A percentile compares a stretch with the other conserved stretches of the same genome.
These are phyloP conservation scores for Hypoxylon intermedium DNA, from an alignment of 495 filamentous ascomycete species.

Conservation along the genomic window DNA sequence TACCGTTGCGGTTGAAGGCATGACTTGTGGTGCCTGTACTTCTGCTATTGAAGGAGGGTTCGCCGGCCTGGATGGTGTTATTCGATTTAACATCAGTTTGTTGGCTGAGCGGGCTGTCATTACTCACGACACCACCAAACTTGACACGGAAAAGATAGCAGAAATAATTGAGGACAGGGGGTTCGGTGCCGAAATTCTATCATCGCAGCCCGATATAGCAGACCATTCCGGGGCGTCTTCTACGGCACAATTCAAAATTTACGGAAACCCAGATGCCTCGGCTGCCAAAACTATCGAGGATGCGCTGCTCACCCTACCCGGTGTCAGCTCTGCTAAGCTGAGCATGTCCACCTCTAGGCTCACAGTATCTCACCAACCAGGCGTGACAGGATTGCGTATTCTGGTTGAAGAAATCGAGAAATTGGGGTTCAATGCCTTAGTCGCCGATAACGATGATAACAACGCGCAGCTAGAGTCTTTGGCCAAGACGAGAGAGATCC, in stretches of 20 bases:
- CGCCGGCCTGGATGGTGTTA: conserved; percentile 72
- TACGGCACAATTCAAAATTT: conserved; percentile 78
- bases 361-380: conserved; percentile 72
- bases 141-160: conserved; percentile 76
- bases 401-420: conserved; percentile 84
- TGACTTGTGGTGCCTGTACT: conserved; percentile 97
- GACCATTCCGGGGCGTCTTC: conserved; percentile 58
- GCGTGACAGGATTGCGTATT: conserved; percentile 75
- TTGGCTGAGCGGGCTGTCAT: conserved; percentile 91
- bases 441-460: conserved; percentile 91
- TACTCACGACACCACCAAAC: conserved; percentile 73
- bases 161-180: conserved; percentile 91
- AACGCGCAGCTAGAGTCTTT: conserved; percentile 96
- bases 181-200: conserved; percentile 86
- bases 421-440: conserved; percentile 82
- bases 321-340: conserved; percentile 75
- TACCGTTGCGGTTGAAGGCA: conserved; percentile 89
- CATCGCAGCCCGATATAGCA: conserved; percentile 56
- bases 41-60: conserved; percentile 86
- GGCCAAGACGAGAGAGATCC: conserved; percentile 94
- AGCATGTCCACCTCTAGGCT: conserved; percentile 72
- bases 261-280: conserved; percentile 73
- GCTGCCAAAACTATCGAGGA: conserved; percentile 76
- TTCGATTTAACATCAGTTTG: conserved; percentile 92
- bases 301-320: conserved; percentile 66